Base-by-base conservation (phyloP, 1,139 yeast species). In the Protomyces arabidopsidicola region DNA sequence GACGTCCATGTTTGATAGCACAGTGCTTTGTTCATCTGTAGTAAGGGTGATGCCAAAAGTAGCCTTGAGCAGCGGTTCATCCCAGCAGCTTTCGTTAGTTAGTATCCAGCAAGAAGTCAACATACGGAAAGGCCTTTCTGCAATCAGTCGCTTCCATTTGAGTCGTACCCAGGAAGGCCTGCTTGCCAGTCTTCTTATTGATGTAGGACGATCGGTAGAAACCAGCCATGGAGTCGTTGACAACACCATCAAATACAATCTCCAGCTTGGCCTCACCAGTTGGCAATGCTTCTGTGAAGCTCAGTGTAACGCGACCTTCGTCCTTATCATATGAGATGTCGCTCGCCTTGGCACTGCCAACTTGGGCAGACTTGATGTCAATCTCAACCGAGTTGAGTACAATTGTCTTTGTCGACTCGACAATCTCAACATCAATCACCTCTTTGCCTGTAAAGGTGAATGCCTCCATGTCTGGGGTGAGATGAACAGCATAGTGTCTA, bases 111-210 rank as follows among this genome's bases (percentile, higher is more conserved):
- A 27, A 27, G 8, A 3, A 5, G 6, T 27, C 6, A 8, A 27
- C 31, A 8, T 27, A 27, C 18, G 95, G 95, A 77, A 88, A 86
- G 0, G 95, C 91, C 71, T 90, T 81, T 74, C 95, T 84, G 61
- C 91, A 90, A 73, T 87, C 91, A 35, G 91, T 86, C 39, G 95
- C 88, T 75, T 88, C 95, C 81, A 88, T 86, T 76, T 88, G 95
- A 53, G 95, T 88, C 45, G 91, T 84, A 55, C 89, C 86, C 79
- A 87, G 81, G 68, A 81, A 82, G 71, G 85, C 84, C 57, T 82
- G 79, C 67, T 79, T 79, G 9, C 88, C 90, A 36, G 62, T 58
- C 68, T 81, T 81, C 59, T 76, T 75, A 68, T 82, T 85, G 70
- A 78, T 81, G 75, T 89, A 89, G 48, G 84, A 82, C 4, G 95